Evolutionary conservation across 345 rosid species (phyloP).

Genomic region (Hibiscus tridactylites): DNA sequence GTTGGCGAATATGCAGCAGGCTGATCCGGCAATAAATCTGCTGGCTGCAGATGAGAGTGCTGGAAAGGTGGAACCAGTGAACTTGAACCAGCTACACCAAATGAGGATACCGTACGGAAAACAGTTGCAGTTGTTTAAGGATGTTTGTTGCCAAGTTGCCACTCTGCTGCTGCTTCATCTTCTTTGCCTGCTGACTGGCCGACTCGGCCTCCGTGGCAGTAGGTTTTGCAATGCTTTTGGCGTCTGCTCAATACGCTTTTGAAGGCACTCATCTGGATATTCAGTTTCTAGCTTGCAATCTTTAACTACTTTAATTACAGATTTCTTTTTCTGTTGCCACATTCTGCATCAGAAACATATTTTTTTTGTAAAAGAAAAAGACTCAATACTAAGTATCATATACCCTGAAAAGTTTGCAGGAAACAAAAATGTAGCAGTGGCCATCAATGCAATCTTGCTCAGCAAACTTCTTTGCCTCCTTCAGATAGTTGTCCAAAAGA

Average conservation of each 20-base stretch:
- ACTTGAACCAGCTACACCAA: slow-evolving; percentile 19
- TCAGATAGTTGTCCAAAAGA: slow-evolving; percentile 37
- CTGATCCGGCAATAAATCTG: slow-evolving; percentile 26
- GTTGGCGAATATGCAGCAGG: slow-evolving; percentile 20
- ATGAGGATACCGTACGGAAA: slow-evolving; percentile 17
- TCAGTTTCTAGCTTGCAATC: neutral
- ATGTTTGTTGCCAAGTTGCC: neutral
- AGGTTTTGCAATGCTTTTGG: too few relatives aligned
- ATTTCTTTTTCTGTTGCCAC: too few relatives aligned
- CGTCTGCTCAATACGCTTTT: neutral
- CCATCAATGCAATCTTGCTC: slow-evolving; percentile 28
- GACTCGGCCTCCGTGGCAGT: neutral
- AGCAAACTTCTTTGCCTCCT: slow-evolving; percentile 27
- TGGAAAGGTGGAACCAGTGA: slow-evolving; percentile 22
- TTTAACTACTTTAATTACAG: neutral
- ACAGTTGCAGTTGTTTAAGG: slow-evolving; percentile 9
- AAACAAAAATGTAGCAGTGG: slow-evolving; percentile 26
- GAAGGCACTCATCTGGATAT: too few relatives aligned
- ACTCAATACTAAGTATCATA: too few relatives aligned
- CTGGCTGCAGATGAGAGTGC: slow-evolving; percentile 35
- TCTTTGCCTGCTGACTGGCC: neutral
- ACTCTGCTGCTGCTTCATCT: neutral
- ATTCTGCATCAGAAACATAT: too few relatives aligned
- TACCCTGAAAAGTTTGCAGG: too few relatives aligned
- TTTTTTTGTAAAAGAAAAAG: too few relatives aligned